phyloP scores from a whole-genome alignment of 2,329 filamentous ascomycete genomes.

The Fusarium chaquense region DNA sequence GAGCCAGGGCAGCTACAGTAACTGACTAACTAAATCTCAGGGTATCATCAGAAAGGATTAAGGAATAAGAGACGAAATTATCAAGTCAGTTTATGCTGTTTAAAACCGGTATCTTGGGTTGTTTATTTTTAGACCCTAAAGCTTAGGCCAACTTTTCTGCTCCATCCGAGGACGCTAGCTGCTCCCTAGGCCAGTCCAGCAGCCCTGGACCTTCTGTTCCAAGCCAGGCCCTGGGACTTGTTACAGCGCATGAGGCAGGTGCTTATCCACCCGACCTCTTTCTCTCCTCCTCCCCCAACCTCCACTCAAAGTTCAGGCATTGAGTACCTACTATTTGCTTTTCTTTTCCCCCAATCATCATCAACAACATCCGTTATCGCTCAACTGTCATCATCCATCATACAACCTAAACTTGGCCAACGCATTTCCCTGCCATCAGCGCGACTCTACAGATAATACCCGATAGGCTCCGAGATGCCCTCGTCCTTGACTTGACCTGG shows the following conservation, averaged over 20 bases:
- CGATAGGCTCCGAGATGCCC: slow-evolving; percentile 43
- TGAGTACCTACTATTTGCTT: neutral
- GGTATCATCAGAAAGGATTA: no score
- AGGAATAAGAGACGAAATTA: neutral
- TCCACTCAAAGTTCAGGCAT: slow-evolving; percentile 12
- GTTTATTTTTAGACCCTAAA: neutral
- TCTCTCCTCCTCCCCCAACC: slow-evolving; percentile 5
- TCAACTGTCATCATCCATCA: slow-evolving; percentile 24
- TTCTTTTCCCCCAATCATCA: slow-evolving; percentile 15
- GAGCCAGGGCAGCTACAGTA: neutral
- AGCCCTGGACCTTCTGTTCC: slow-evolving; percentile 23
- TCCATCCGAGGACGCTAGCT: neutral
- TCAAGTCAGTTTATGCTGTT: neutral
- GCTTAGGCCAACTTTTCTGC: neutral
- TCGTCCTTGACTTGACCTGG: slow-evolving; percentile 1
- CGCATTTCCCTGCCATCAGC: neutral
- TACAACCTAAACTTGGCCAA: neutral
- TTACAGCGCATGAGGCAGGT: slow-evolving; percentile 11
- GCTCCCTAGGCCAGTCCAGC: neutral
- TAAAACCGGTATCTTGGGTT: neutral
- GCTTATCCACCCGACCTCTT: slow-evolving; percentile 10
- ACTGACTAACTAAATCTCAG: neutral
- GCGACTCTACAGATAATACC: slow-evolving; percentile 20
- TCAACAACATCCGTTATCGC: slow-evolving; percentile 25
- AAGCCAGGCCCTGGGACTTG: neutral